Conservation (phyloP, 345 rosid species). For the Turnera subulata region DNA sequence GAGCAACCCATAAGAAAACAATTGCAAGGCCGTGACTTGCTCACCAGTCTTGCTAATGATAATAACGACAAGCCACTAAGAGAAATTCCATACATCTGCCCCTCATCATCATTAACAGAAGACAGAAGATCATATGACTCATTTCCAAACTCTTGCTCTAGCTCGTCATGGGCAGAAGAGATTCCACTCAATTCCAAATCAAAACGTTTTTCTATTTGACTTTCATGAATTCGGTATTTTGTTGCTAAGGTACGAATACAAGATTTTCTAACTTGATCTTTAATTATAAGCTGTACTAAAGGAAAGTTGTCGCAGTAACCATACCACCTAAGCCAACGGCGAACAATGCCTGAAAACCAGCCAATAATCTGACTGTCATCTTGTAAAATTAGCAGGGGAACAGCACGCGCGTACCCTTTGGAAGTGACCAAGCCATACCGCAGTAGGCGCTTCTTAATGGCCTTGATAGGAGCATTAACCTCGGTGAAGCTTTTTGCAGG, state of each 20-base stretch:
- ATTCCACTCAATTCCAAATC: slow-evolving; percentile 57
- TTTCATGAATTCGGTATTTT: slow-evolving; percentile 68
- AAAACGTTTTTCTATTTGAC: slow-evolving; percentile 62
- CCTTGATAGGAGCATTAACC: slow-evolving; percentile 59
- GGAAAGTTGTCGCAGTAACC: slow-evolving; percentile 54
- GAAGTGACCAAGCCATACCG: slow-evolving; percentile 69
- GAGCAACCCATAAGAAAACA: slow-evolving; percentile 75
- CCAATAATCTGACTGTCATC: slow-evolving; percentile 66
- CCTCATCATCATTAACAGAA: slow-evolving; percentile 44
- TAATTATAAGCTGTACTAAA: slow-evolving; percentile 56
- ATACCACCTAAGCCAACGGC: slow-evolving; percentile 75
- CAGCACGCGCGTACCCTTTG: slow-evolving; percentile 52
- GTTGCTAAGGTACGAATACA: slow-evolving; percentile 85
- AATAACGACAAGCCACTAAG: slow-evolving; percentile 61
- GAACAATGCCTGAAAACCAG: slow-evolving; percentile 72
- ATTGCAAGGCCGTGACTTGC: slow-evolving; percentile 65
- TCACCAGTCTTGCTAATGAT: slow-evolving; percentile 66
- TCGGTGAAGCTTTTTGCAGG: slow-evolving; percentile 37
- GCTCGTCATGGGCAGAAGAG: slow-evolving; percentile 42
- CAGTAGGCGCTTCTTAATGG: slow-evolving; percentile 61
- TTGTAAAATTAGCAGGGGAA: slow-evolving; percentile 53
- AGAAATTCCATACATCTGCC: slow-evolving; percentile 58
- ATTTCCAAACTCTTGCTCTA: slow-evolving; percentile 40
- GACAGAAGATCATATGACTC: slow-evolving; percentile 34
- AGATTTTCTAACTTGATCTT: slow-evolving; percentile 55